These are phyloP conservation scores for Coemansia asiatica DNA, from an alignment of 192 early-diverging fungal species.

Conservation along the genomic window DNA sequence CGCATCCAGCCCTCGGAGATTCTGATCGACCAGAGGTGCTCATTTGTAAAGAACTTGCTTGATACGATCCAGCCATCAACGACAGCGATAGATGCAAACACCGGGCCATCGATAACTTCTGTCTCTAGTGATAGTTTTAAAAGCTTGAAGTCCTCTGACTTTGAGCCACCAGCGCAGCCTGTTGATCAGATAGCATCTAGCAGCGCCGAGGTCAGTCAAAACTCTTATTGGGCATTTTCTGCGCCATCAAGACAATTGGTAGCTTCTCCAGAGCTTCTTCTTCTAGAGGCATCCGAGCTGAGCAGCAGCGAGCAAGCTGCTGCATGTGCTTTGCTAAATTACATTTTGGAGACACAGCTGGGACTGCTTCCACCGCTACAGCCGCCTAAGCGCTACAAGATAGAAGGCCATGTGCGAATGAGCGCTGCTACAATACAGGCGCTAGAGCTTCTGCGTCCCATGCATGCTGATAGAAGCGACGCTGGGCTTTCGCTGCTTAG, in stretches of 20 bases:
- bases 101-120: constrained; percentile 17
- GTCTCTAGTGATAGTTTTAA: background rate
- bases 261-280: constrained; percentile 22
- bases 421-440: constrained; percentile 77
- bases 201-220: constrained; percentile 2
- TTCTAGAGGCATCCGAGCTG: constrained; percentile 44
- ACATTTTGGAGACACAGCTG: constrained; percentile 74
- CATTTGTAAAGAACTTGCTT: constrained; percentile 1
- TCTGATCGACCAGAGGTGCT: constrained; percentile 54
- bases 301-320: constrained; percentile 33
- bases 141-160: background rate
- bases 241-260: constrained; percentile 24
- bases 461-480: constrained; percentile 51
- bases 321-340: constrained; percentile 60
- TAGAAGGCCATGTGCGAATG: constrained; percentile 67
- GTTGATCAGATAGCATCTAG: background rate
- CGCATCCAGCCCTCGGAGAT: constrained; percentile 87
- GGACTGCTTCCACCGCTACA: constrained; percentile 63
- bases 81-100: background rate
- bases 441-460: constrained; percentile 70
- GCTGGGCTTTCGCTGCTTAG: constrained; percentile 64
- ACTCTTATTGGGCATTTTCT: constrained; percentile 12
- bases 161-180: background rate
- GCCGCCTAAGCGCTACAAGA: constrained; percentile 59
- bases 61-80: constrained; percentile 12